phyloP scores from a whole-genome alignment of 257 asterid genomes.

The Ligustrum vulgare region DNA sequence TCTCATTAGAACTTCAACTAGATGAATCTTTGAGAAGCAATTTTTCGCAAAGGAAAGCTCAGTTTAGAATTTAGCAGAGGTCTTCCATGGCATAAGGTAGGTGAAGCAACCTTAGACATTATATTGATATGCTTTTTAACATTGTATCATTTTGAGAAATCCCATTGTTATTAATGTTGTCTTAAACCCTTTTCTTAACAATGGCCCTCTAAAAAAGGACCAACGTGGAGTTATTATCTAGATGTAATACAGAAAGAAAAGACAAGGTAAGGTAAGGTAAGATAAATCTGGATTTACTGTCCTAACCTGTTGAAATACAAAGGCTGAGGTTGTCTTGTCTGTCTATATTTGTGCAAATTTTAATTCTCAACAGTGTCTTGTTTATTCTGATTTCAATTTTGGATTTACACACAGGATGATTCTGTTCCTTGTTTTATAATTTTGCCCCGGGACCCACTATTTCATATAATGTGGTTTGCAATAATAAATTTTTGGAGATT shows the following conservation, averaged over 20 bases:
- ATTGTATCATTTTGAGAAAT: conserved; percentile 1
- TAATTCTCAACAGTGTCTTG: neutral
- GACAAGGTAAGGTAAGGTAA: neutral
- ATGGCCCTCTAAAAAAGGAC: neutral
- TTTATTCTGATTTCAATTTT: neutral
- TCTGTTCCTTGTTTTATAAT: neutral
- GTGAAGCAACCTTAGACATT: neutral
- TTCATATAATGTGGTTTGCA: too few species aligned
- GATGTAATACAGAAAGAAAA: neutral
- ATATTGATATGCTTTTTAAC: neutral
- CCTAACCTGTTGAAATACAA: neutral
- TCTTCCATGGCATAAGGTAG: neutral
- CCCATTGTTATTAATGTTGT: neutral
- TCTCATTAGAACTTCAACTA: neutral
- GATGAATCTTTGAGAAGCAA: neutral
- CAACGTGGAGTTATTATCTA: neutral
- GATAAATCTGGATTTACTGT: neutral
- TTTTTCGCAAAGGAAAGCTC: neutral
- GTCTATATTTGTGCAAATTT: neutral
- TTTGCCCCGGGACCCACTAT: too few species aligned
- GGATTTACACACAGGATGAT: neutral
- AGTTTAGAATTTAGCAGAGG: neutral
- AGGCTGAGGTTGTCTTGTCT: neutral
- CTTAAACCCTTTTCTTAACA: neutral
- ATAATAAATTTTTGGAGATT: too few species aligned